phyloP scores from a whole-genome alignment of 805 yeast species.

The Komagataella mondaviorum region DNA sequence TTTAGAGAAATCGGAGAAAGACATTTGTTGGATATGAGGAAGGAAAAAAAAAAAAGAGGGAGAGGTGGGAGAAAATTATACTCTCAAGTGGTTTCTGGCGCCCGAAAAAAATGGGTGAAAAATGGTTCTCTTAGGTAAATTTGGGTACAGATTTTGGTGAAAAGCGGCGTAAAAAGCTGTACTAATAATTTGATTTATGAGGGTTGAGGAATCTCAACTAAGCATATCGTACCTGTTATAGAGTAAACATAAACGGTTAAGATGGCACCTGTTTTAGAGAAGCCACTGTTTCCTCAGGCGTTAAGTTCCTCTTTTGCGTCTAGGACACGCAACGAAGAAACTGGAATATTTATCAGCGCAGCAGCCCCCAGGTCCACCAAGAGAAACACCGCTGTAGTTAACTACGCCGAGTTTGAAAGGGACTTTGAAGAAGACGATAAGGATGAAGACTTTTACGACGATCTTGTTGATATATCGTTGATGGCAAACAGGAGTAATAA shows the following conservation, averaged over 20 bases:
- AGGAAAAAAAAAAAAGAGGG: neutral
- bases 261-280: conserved; percentile 8
- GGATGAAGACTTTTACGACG: conserved; percentile 22
- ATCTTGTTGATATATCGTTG: conserved; percentile 24
- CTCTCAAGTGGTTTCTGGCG: neutral
- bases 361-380: conserved; percentile 60
- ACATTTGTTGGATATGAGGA: conserved; percentile 27
- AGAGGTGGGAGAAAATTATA: conserved; percentile 1
- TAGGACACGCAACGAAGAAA: conserved; percentile 60
- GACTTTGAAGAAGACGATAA: conserved; percentile 16
- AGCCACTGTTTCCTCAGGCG: conserved; percentile 55
- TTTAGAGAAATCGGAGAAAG: conserved; percentile 73
- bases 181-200: neutral
- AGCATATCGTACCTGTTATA: neutral
- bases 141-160: neutral
- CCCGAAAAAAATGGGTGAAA: conserved; percentile 1
- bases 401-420: conserved; percentile 76
- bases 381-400: conserved; percentile 54
- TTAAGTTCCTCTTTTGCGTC: conserved; percentile 61
- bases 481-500: conserved; percentile 2
- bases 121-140: conserved; percentile 1
- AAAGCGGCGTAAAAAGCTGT: neutral
- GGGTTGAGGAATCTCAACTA: neutral
- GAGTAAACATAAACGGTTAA: neutral
- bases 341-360: conserved; percentile 42